These are phyloP conservation scores for Corymbia calophylla DNA, from an alignment of 441 rosid genomes.

Conservation along the genomic window DNA sequence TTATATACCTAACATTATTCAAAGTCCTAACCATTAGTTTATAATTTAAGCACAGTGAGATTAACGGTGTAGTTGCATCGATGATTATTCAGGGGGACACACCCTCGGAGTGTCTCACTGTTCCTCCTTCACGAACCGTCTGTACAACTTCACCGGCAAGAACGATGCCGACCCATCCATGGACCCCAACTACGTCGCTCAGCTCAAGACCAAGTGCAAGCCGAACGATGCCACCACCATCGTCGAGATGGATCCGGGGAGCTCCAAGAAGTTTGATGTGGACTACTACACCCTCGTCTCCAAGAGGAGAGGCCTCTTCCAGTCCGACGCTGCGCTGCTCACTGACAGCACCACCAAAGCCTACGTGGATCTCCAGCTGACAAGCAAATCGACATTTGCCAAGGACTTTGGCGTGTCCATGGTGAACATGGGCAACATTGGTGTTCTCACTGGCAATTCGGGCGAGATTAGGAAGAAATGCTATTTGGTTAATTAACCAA, in stretches of 20 bases:
- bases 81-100: constrained; percentile 34
- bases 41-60: not conserved
- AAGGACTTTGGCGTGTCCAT: constrained; percentile 44
- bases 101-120: constrained; percentile 45
- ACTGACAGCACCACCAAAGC: constrained; percentile 29
- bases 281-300: constrained; percentile 36
- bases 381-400: constrained; percentile 14
- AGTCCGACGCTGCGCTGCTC: constrained; percentile 54
- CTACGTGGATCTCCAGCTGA: constrained; percentile 26
- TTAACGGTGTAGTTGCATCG: not conserved
- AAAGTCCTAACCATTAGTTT: not conserved
- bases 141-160: constrained; percentile 55
- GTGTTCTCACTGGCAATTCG: constrained; percentile 29
- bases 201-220: constrained; percentile 35
- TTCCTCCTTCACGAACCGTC: constrained; percentile 11
- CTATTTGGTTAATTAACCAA: constrained; percentile 23
- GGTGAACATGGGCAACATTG: constrained; percentile 36
- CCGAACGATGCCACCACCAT: constrained; percentile 20
- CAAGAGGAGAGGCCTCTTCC: constrained; percentile 43
- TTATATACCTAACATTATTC: not conserved
- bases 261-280: constrained; percentile 35
- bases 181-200: constrained; percentile 31
- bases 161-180: constrained; percentile 45
- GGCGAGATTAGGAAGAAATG: constrained; percentile 52
- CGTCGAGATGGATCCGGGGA: constrained; percentile 56